Base-by-base conservation (phyloP, 768 basidiomycete species). In the Neoboletus brunneissimus region DNA sequence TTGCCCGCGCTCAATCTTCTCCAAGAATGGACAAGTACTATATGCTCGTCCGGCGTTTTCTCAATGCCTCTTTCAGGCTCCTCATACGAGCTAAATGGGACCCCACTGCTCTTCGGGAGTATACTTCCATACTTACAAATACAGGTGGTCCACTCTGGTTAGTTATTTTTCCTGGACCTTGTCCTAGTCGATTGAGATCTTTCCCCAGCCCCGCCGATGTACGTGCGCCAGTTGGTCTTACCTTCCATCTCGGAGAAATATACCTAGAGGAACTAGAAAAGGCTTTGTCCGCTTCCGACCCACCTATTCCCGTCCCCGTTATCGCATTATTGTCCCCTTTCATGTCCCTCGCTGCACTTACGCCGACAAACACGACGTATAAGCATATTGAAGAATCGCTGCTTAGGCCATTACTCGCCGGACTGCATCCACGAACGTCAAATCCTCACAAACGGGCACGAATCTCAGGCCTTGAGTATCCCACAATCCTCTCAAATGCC, bases 21-120 rank as follows among this genome's bases (percentile, higher is more conserved):
- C 27, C 12, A 65, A 97, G 95, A 63, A 86, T 98, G 70, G 96
- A 99, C 80, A 99, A 99, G 72, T 98, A 91, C 71, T 95, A 96
- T 69, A 87, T 98, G 85, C 87, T 99, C 45, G 85, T 98, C 56
- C 82, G 96, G 56, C 81, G 88, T 60, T 98, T 93, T 66, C 79
- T 91, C 52, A 90, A 94, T 64, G 91, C 88, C 1, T 83, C 88
- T 1, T 95, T 98, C 72, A 77, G 88, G 34, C 80, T 97, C 20
- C 79, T 98, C 25, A 79, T 86, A 37, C 81, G 87, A 44, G 71
- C 73, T 22, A 76, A 81, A 45, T 99, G 95, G 95, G 81, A 86
- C 8, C 61, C 69, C 25, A 63, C 70, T 8, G 69, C 75, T 5
- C 81, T 87, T 49, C 66, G 75, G 10, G 80, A 84, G 43, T 90